phyloP scores from a whole-genome alignment of 2,329 filamentous ascomycete genomes.

The Curvularia verruculosa region DNA sequence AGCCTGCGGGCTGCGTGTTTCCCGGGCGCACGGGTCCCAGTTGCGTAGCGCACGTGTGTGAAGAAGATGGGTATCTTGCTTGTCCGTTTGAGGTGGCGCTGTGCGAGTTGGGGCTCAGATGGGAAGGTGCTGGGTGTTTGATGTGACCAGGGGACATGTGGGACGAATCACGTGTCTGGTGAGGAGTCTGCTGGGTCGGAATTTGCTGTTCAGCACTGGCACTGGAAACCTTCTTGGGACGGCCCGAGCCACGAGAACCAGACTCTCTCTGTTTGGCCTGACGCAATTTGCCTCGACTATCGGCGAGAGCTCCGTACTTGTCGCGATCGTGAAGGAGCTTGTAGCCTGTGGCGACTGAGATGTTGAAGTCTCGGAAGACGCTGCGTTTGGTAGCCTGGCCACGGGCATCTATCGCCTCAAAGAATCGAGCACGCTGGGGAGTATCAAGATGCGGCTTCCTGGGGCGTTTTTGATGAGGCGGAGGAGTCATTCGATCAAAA shows the following conservation, averaged over 20 bases:
- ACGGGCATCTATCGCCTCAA: background rate
- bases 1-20: background rate
- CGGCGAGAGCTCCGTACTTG: background rate
- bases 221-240: background rate
- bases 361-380: background rate
- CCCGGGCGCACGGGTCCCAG: slow-evolving; percentile 8
- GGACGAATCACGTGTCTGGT: background rate
- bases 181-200: slow-evolving; percentile 5
- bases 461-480: background rate
- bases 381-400: background rate
- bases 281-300: background rate
- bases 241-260: background rate
- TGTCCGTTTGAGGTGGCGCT: slow-evolving; percentile 9
- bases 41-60: slow-evolving; percentile 5
- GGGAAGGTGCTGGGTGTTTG: slow-evolving; percentile 1
- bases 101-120: slow-evolving; percentile 2
- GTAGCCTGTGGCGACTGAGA: background rate
- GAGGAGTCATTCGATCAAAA: background rate
- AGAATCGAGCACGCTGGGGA: background rate
- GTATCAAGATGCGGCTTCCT: background rate
- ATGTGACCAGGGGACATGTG: background rate
- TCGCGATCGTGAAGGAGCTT: background rate
- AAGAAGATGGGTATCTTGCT: background rate
- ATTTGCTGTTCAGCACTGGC: background rate
- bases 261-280: background rate